phyloP scores from a whole-genome alignment of 768 basidiomycete genomes.

The Xerocomellus chrysenteron region DNA sequence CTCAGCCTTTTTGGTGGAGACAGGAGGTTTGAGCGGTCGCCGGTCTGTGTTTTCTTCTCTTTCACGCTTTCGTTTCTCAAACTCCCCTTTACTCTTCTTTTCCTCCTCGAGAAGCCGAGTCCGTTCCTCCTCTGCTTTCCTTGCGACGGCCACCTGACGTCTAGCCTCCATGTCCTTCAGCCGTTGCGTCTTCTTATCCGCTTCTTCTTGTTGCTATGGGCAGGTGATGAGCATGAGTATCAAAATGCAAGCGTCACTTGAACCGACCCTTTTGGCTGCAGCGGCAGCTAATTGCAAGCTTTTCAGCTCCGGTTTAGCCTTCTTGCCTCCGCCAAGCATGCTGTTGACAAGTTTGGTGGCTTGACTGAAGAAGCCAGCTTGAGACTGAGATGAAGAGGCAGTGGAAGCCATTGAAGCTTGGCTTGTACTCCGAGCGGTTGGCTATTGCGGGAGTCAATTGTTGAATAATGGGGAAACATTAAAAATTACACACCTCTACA shows the following conservation, averaged over 20 bases:
- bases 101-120: conserved; percentile 63
- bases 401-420: conserved; percentile 55
- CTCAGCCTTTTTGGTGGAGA: conserved; percentile 63
- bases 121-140: conserved; percentile 80
- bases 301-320: conserved; percentile 74
- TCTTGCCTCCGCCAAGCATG: conserved; percentile 68
- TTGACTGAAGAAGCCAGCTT: conserved; percentile 64
- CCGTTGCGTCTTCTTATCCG: conserved; percentile 72
- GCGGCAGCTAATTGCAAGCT: conserved; percentile 78
- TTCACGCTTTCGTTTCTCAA: conserved; percentile 78
- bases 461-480: conserved; percentile 1
- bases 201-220: conserved; percentile 82
- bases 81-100: conserved; percentile 67
- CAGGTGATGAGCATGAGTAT: conserved; percentile 5
- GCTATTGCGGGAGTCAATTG: conserved; percentile 16
- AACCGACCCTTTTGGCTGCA: conserved; percentile 83
- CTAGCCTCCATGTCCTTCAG: conserved; percentile 82
- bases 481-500: conserved; percentile 39
- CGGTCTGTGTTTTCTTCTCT: conserved; percentile 77
- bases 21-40: conserved; percentile 50
- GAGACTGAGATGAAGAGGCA: conserved; percentile 39
- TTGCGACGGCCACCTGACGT: conserved; percentile 65
- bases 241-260: background rate
- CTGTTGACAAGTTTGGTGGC: conserved; percentile 68
- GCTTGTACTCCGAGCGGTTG: conserved; percentile 44